Base-by-base conservation (phyloP, 1,139 yeast species). In the Suhomyces taliae region DNA sequence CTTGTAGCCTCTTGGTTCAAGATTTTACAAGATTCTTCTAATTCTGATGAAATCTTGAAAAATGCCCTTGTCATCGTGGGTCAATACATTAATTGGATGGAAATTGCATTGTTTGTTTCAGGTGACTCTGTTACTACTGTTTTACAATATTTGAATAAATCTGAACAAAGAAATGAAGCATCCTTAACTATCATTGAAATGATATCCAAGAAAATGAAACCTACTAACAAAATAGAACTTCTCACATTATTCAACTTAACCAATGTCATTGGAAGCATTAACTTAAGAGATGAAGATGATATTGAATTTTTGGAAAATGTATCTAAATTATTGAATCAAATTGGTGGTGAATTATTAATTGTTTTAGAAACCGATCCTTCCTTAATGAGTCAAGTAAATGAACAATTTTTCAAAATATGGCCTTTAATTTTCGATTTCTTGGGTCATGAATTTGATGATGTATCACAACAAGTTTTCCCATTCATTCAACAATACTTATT, bases 41-140 rank as follows among this genome's bases (percentile, higher is more conserved):
- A 58, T 24, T 48, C 76, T 8, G 62, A 62, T 37, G 87, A 79
- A 19, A 79, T 86, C 40, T 62, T 85, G 47, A 81, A 79, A 50
- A 78, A 79, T 48, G 72, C 84, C n/a, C 74, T 90, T 47, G 74
- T 76, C 46, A 83, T 84, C 47, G 80, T 93, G 47, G 98, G 97
- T 7, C 83, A 83, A 24, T 95, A 88, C 76, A 88, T 90, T 29
- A 85, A 91, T 31, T 95, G 99, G 99, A 90, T 93, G 67, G 99
- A 95, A 60, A 88, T 93, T 52, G 76, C 84, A 31, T 72, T 93
- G 52, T 85, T 95, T 50, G 81, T 91, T 34, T 82, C 83, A 44
- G 79, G 84, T 19, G 81, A 81, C 38, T 86, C 82, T 58, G 76
- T 90, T 56, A 73, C 76, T 42, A 65, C 81, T 42, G 78, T 95